Conservation (phyloP, 768 basidiomycete species). For the Russula compacta region DNA sequence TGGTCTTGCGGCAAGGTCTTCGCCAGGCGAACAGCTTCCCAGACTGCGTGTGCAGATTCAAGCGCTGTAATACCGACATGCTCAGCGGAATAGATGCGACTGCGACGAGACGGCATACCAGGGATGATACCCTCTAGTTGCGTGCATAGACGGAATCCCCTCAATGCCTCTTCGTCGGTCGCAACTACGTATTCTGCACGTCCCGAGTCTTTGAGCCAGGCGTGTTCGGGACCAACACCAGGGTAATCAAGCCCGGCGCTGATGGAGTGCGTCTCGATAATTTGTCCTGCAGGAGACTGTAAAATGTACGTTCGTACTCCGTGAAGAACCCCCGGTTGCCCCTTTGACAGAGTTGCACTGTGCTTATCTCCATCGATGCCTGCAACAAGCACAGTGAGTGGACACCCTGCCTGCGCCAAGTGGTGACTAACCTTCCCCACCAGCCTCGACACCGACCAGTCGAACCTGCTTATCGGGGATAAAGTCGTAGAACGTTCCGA, state of each 20-base stretch:
- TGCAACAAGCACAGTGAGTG: conserved; percentile 22
- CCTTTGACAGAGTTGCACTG: conserved; percentile 88
- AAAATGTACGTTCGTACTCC: conserved; percentile 94
- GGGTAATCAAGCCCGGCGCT: conserved; percentile 96
- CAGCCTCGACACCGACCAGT: conserved; percentile 92
- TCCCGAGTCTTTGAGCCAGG: conserved; percentile 92
- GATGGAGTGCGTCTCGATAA: conserved; percentile 95
- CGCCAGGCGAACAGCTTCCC: conserved; percentile 81
- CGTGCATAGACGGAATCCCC: conserved; percentile 86
- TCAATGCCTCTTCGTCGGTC: conserved; percentile 87
- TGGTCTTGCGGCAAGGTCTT: conserved; percentile 75
- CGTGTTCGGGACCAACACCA: conserved; percentile 96
- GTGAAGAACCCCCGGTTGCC: conserved; percentile 90
- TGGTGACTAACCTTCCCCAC: conserved; percentile 70
- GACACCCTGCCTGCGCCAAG: not conserved
- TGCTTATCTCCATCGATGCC: conserved; percentile 79
- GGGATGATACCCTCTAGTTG: conserved; percentile 97
- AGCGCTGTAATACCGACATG: conserved; percentile 45
- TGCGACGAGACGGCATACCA: conserved; percentile 35
- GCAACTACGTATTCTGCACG: conserved; percentile 90
- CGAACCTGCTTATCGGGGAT: conserved; percentile 80
- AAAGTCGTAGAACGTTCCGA: conserved; percentile 96
- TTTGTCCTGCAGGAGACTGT: conserved; percentile 83
- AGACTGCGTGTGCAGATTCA: conserved; percentile 93
- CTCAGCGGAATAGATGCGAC: conserved; percentile 8